A percentile compares a stretch with the other conserved stretches of the same genome.
Conservation (phyloP, 2,329 filamentous ascomycete genomes). For the Clarireedia monteithiana region DNA sequence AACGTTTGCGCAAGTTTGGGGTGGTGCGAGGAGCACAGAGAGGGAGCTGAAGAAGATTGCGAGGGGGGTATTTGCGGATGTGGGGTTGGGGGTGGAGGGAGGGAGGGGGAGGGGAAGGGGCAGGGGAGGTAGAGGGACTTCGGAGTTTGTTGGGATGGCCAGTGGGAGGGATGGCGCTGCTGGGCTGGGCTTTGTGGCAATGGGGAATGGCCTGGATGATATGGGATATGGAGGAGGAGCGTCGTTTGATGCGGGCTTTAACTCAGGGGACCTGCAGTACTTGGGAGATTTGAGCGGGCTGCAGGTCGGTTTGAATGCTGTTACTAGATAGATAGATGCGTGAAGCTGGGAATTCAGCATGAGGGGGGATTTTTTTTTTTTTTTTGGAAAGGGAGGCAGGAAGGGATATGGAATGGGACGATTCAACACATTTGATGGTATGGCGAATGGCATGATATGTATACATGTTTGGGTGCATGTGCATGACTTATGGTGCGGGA, state of each 20-base stretch:
- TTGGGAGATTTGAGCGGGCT: not conserved
- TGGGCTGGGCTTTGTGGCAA: not conserved
- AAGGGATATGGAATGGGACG: too few relatives aligned
- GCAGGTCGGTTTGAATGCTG: not conserved
- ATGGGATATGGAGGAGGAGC: not conserved
- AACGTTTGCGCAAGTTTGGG: constrained; percentile 47
- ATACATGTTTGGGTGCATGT: too few relatives aligned
- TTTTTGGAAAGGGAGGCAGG: too few relatives aligned
- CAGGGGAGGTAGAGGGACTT: not conserved
- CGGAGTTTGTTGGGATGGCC: not conserved
- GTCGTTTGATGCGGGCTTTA: not conserved
- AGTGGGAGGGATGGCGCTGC: not conserved
- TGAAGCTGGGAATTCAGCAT: not conserved
- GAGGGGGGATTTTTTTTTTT: not conserved
- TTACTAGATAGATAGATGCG: not conserved
- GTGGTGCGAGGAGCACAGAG: constrained; percentile 46
- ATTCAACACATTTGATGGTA: too few relatives aligned
- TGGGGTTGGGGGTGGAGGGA: not conserved
- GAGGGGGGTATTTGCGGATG: constrained; percentile 11
- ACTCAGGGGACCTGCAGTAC: not conserved
- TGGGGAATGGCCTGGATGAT: too few relatives aligned
- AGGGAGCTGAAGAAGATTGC: constrained; percentile 33
- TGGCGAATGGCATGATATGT: too few relatives aligned
- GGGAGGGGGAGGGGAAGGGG: not conserved
- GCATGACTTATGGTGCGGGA: too few relatives aligned